Conservation (phyloP, 176 grass and related monocot genomes). For the Luzula sylvatica region DNA sequence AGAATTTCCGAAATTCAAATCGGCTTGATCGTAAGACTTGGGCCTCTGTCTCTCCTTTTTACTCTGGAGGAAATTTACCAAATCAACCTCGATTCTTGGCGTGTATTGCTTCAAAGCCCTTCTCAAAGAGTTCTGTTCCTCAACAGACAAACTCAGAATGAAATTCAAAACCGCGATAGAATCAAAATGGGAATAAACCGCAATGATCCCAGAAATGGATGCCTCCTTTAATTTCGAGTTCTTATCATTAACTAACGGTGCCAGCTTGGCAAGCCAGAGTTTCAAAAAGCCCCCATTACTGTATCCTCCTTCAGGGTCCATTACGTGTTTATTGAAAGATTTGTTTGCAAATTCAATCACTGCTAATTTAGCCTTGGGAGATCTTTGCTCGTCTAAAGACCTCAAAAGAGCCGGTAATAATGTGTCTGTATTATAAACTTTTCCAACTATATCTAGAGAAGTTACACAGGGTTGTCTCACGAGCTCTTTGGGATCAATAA, state of each 20-base stretch:
- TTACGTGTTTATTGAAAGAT: slow-evolving; percentile 75
- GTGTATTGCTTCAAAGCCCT: slow-evolving; percentile 94
- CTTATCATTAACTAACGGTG: slow-evolving; percentile 91
- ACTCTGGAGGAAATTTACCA: slow-evolving; percentile 97
- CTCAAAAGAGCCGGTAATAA: slow-evolving; percentile 77
- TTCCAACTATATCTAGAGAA: slow-evolving; percentile 60
- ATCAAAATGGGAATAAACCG: slow-evolving; percentile 95
- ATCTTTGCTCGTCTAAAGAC: slow-evolving; percentile 79
- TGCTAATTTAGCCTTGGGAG: slow-evolving; percentile 67
- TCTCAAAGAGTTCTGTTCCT: slow-evolving; percentile 91
- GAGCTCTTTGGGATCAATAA: slow-evolving; percentile 82
- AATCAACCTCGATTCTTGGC: slow-evolving; percentile 96
- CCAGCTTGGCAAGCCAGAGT: slow-evolving; percentile 90
- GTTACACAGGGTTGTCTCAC: slow-evolving; percentile 56
- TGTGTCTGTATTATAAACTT: slow-evolving; percentile 65
- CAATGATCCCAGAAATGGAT: slow-evolving; percentile 85
- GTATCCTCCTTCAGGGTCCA: slow-evolving; percentile 67
- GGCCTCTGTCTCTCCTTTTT: slow-evolving; percentile 84
- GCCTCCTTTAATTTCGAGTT: slow-evolving; percentile 96
- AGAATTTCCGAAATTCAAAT: slow-evolving; percentile 71
- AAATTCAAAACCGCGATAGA: slow-evolving; percentile 93
- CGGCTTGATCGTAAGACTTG: slow-evolving; percentile 82
- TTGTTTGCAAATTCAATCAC: slow-evolving; percentile 82
- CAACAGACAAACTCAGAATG: slow-evolving; percentile 86
- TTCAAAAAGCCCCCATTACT: slow-evolving; percentile 94